phyloP scores from a whole-genome alignment of 2,329 filamentous ascomycete species.

The Aureobasidium sp. region DNA sequence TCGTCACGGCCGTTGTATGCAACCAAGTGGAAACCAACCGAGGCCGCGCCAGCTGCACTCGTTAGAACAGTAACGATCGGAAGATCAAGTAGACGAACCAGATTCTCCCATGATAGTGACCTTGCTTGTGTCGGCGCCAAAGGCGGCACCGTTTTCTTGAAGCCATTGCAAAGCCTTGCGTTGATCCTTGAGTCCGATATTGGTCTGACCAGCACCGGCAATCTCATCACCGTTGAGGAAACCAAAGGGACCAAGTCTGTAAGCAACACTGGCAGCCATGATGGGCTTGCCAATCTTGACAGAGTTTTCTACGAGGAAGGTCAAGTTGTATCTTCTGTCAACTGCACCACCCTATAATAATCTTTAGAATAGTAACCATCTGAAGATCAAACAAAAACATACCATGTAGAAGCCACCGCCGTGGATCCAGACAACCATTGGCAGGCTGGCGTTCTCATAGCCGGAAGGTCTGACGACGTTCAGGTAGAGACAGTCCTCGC shows the following conservation, averaged over 20 bases:
- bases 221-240: conserved; percentile 56
- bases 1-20: conserved; percentile 44
- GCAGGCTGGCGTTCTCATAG: conserved; percentile 39
- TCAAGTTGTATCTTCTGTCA: conserved; percentile 57
- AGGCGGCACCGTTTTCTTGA: conserved; percentile 36
- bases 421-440: conserved; percentile 57
- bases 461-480: conserved; percentile 53
- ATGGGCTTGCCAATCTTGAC: conserved; percentile 41
- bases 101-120: conserved; percentile 41
- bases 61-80: no score
- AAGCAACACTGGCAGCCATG: conserved; percentile 54
- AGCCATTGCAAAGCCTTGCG: conserved; percentile 42
- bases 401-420: conserved; percentile 17
- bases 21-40: conserved; percentile 40
- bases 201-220: conserved; percentile 47
- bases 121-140: conserved; percentile 33
- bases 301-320: conserved; percentile 48
- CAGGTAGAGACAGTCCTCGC: conserved; percentile 53
- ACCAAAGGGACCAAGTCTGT: conserved; percentile 58
- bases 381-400: not conserved
- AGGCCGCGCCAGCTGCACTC: conserved; percentile 33
- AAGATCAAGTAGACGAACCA: not conserved
- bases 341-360: conserved; percentile 36
- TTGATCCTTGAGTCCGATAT: conserved; percentile 38
- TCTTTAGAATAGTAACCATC: not conserved